Evolutionary conservation across 2,329 filamentous ascomycete species (phyloP), one percentile per base, ranked within the genome.

Genomic region (Aspergillus texensis): DNA sequence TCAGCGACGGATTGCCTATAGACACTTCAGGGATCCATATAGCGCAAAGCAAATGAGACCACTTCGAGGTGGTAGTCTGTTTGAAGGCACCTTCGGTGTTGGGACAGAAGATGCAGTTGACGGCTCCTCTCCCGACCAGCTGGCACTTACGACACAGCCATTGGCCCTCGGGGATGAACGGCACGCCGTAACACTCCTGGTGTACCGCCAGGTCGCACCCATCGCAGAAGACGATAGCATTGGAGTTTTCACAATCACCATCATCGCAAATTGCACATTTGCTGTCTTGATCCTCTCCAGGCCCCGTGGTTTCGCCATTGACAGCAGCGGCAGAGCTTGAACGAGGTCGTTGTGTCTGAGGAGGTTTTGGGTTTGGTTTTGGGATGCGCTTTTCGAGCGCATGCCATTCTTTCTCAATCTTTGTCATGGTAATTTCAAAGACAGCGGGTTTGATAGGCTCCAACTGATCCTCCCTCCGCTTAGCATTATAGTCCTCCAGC

Each of bases 21-120:
- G 92, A 94, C 8, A 98, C 93, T 79, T 99, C 95, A 0, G 95
- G 95, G 71, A 99, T 97, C 95, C 95, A 99, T 82, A 98, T 95
- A 36, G 95, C 93, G 75, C 95, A 99, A 10, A 99, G 87, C 12
- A 99, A 81, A 84, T 99, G 95, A 30, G 94, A 92, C 95, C 95
- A 99, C 80, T 96, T 95, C 3, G 94, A 93, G 2, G 92, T 91
- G 68, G 93, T 97, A 1, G 95, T 98, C 79, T 98, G 95, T 78
- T 99, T 99, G 83, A 99, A 99, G 3, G 95, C 95, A 16, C 95
- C 95, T 71, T 98, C 95, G 1, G 92, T 95, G 75, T 98, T 98
- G 1, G 95, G 95, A 74, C 95, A 99, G 81, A 99, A 99, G 67
- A 99, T 97, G 81, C 95, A 99, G 14, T 93, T 96, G 70, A 94